These are phyloP conservation scores for Globisporangium uncinulatum DNA, from an alignment of 352 stramenopile species.

Conservation along the genomic window DNA sequence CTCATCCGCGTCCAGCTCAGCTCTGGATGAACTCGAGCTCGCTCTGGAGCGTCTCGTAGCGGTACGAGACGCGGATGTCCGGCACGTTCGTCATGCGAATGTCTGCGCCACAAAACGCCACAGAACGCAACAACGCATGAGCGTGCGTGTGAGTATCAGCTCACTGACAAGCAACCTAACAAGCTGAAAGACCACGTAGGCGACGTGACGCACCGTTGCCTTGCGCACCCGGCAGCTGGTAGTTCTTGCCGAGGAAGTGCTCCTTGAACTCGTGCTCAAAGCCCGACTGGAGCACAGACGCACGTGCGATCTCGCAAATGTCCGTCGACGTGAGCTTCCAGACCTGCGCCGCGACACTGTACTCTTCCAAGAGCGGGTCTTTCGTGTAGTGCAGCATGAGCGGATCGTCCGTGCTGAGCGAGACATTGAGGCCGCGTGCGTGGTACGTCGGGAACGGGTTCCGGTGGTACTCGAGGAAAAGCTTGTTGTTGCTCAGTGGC, in stretches of 20 bases:
- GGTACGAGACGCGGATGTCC: conserved; percentile 90
- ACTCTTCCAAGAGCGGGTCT: conserved; percentile 96
- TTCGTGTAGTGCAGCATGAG: conserved; percentile 99
- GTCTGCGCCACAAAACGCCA: conserved; percentile 32
- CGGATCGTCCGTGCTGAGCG: conserved; percentile 97
- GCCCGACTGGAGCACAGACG: conserved; percentile 97
- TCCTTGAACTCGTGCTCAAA: conserved; percentile 98
- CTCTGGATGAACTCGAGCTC: conserved; percentile 74
- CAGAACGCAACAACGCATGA: too few relatives aligned
- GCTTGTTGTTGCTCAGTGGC: conserved; percentile 93
- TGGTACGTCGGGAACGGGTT: conserved; percentile 96
- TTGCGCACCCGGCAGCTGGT: conserved; percentile 60
- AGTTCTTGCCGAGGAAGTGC: conserved; percentile 95
- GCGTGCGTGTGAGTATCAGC: too few relatives aligned
- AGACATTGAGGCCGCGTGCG: conserved; percentile 96
- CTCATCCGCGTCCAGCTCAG: conserved; percentile 6
- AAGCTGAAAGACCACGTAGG: conserved; percentile 4
- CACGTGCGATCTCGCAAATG: conserved; percentile 97
- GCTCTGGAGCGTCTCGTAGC: conserved; percentile 74
- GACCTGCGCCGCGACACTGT: conserved; percentile 90
- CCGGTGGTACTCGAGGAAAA: conserved; percentile 94
- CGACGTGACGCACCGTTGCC: conserved; percentile 61
- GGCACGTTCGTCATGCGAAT: conserved; percentile 94
- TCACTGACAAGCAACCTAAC: too few relatives aligned
- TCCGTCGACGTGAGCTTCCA: conserved; percentile 96